Evolutionary conservation across 2,329 filamentous ascomycete genomes (phyloP), one percentile per base, ranked within the genome.

Genomic region (Biscogniauxia mediterranea): DNA sequence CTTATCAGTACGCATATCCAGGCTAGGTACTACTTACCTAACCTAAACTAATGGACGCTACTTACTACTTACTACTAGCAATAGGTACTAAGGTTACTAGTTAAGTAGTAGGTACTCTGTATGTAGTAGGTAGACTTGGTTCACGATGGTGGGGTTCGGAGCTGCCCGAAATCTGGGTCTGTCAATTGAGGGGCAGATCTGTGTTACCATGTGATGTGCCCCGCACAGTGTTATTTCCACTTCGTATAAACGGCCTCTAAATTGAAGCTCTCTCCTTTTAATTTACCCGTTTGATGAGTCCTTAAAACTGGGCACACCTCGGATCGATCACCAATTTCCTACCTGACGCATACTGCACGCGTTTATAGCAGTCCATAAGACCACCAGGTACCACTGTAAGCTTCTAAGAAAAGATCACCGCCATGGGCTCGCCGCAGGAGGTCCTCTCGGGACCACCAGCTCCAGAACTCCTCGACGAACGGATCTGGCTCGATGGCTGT

Each of bases 401-500:
- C 5, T 19, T 52, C 26, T 20, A 5, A 26, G 11, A 58, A 38
- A 11, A 13, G n/a, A 15, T 23, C 21, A 20, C 23, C 55, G 61
- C 21, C 13, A 70, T 69, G 68, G 66, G 61, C 58, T 68, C 67
- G 25, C 67, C 68, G 60, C 62, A 70, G 61, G 66, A 69, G 57
- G 66, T 69, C 57, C 60, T 69, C 38, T 68, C 70, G 5, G 70
- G 70, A 20, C 67, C 69, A 52, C 78, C 83, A 53, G 83, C 82
- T 58, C 79, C 82, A 42, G 81, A 84, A 74, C 78, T 87, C 8
- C 77, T 85, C 38, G 84, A 87, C 26, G 87, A 91, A 70, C 88
- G 94, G 68, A 91, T 99, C 71, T 99, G 96, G 96, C 91, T 99
- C 25, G 95, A 99, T 76, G 95, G 95, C 65, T 99, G 95, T 83